Conservation (phyloP, 139 green algal species). For the Chlorella sp. region DNA sequence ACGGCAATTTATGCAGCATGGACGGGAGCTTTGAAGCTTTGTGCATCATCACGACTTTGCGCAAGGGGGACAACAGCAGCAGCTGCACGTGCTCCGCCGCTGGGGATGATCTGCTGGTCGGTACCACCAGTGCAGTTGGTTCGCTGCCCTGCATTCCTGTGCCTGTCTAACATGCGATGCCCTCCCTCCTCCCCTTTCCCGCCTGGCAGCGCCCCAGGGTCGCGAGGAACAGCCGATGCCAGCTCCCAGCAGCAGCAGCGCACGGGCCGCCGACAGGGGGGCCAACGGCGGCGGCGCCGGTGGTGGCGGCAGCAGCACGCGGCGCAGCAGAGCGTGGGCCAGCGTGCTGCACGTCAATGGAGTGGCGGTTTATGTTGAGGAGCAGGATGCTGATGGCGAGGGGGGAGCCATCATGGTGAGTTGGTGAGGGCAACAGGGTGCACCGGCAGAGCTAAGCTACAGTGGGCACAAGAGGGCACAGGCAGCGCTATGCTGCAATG, state of each 20-base stretch:
- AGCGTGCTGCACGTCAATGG: constrained; percentile 51
- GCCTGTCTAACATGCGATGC: background rate
- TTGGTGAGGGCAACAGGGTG: background rate
- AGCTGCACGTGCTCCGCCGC: no score
- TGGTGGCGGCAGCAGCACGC: background rate
- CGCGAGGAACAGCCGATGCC: background rate
- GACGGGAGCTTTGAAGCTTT: no score
- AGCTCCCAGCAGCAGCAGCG: background rate
- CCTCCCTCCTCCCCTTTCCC: background rate
- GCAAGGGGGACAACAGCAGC: no score
- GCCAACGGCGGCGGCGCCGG: background rate
- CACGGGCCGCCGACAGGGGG: background rate
- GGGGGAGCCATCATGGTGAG: constrained; percentile 60
- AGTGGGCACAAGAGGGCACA: no score
- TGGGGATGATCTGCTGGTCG: background rate
- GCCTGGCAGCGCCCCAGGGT: background rate
- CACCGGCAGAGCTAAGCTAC: no score
- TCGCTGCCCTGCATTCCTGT: no score
- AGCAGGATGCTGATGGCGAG: constrained; percentile 42
- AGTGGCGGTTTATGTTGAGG: constrained; percentile 44
- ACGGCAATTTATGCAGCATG: no score
- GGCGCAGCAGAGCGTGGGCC: constrained; percentile 20
- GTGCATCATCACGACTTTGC: no score
- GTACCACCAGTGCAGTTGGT: no score
- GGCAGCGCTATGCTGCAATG: no score